phyloP scores from a whole-genome alignment of 768 basidiomycete species.

The Amylocystis lapponica region DNA sequence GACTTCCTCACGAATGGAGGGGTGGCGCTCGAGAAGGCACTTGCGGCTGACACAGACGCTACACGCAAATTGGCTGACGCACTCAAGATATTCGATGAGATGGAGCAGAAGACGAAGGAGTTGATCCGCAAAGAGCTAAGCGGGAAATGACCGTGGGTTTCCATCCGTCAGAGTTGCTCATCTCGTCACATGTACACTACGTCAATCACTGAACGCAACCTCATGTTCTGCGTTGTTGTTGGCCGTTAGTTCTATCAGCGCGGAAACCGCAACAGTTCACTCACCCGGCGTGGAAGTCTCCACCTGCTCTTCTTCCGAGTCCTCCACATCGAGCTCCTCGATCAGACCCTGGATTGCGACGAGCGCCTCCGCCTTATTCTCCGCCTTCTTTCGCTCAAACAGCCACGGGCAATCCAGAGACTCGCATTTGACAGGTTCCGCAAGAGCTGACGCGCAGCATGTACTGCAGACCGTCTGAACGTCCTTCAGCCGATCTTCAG shows the following conservation, averaged over 20 bases:
- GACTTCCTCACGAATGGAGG: constrained; percentile 34
- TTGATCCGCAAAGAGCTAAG: constrained; percentile 17
- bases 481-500: constrained; percentile 49
- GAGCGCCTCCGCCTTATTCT: constrained; percentile 32
- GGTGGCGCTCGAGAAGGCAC: constrained; percentile 28
- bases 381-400: constrained; percentile 61
- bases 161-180: no score
- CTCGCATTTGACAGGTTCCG: constrained; percentile 67
- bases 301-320: not conserved
- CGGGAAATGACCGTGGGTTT: not conserved
- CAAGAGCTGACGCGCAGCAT: constrained; percentile 52
- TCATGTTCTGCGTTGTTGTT: no score
- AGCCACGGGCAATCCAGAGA: constrained; percentile 86
- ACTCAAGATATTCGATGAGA: constrained; percentile 36
- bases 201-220: no score
- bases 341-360: constrained; percentile 26
- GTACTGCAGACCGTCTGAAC: constrained; percentile 67
- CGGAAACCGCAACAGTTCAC: no score
- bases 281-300: not conserved
- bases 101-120: constrained; percentile 36
- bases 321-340: constrained; percentile 28
- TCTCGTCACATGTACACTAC: no score
- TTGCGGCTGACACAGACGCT: constrained; percentile 33
- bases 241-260: no score
- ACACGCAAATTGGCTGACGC: constrained; percentile 41